Conservation (phyloP, 352 stramenopile genomes). For the Pythium volutum region DNA sequence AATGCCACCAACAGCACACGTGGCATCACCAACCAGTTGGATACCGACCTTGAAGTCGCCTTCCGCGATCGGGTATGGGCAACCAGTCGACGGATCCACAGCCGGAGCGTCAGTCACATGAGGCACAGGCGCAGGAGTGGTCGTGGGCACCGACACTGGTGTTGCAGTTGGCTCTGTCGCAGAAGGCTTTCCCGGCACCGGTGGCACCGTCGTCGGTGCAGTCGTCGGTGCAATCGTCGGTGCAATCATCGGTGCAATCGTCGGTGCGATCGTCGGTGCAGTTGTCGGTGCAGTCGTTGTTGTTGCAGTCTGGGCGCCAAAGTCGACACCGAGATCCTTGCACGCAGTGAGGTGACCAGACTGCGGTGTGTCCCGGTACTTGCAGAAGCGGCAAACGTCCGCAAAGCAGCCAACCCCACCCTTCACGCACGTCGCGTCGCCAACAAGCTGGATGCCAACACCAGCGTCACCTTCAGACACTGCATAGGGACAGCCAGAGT, state of each 20-base stretch:
- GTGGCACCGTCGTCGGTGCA: not conserved
- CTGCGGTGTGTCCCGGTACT: constrained; percentile 18
- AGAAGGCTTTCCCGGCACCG: not conserved
- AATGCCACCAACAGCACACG: constrained; percentile 6
- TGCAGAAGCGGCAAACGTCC: constrained; percentile 38
- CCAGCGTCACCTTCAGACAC: constrained; percentile 25
- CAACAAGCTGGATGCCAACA: constrained; percentile 33
- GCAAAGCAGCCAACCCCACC: constrained; percentile 43
- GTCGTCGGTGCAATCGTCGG: not conserved
- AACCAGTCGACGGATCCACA: not conserved
- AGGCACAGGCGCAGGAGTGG: not conserved
- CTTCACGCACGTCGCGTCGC: constrained; percentile 24
- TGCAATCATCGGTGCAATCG: not conserved
- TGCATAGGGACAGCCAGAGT: not conserved
- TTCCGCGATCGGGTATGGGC: constrained; percentile 28
- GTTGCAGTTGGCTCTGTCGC: not conserved
- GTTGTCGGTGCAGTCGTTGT: not conserved
- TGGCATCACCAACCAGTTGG: constrained; percentile 2
- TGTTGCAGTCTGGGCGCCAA: not conserved
- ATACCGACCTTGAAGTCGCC: constrained; percentile 33
- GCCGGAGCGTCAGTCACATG: not conserved
- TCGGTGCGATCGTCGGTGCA: not conserved
- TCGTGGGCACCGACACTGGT: not conserved
- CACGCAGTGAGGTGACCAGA: constrained; percentile 13
- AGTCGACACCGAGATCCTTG: constrained; percentile 9